phyloP scores from a whole-genome alignment of 1,284 basidiomycete genomes.

The Pseudomicrostroma phylloplanum region DNA sequence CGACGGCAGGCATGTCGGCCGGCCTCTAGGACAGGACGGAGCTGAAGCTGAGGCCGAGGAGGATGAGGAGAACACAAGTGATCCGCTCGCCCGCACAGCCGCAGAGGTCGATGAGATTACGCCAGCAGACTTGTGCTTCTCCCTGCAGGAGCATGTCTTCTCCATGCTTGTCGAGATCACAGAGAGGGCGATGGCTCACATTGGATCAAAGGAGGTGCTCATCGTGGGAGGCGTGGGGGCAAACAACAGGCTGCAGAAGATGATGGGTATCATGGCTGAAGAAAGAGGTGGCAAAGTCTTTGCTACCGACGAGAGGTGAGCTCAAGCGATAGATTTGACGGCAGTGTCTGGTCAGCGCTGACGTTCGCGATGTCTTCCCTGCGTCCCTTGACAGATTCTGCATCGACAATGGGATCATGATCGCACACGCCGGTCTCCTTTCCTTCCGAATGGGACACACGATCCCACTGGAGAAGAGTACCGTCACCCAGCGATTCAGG shows the following conservation, averaged over 20 bases:
- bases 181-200: constrained; percentile 97
- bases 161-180: constrained; percentile 99
- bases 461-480: constrained; percentile 42
- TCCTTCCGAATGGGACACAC: constrained; percentile 76
- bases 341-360: background rate
- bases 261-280: constrained; percentile 96
- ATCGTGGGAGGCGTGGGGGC: constrained; percentile 92
- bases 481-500: constrained; percentile 46
- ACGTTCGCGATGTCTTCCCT: constrained; percentile 1
- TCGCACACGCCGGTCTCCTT: constrained; percentile 91
- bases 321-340: constrained; percentile 47
- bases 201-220: constrained; percentile 87
- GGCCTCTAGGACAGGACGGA: background rate
- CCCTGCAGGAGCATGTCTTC: constrained; percentile 92
- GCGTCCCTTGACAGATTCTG: constrained; percentile 65
- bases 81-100: background rate
- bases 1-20: constrained; percentile 34
- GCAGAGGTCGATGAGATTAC: constrained; percentile 65
- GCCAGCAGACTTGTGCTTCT: constrained; percentile 90
- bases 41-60: constrained; percentile 8
- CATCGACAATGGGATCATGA: constrained; percentile 99
- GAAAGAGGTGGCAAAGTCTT: constrained; percentile 87
- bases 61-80: constrained; percentile 18
- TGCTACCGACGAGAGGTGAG: constrained; percentile 82
- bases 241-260: constrained; percentile 85